These are phyloP conservation scores for Trichoderma atroviride DNA, from an alignment of 2,329 filamentous ascomycete genomes.

Conservation along the genomic window DNA sequence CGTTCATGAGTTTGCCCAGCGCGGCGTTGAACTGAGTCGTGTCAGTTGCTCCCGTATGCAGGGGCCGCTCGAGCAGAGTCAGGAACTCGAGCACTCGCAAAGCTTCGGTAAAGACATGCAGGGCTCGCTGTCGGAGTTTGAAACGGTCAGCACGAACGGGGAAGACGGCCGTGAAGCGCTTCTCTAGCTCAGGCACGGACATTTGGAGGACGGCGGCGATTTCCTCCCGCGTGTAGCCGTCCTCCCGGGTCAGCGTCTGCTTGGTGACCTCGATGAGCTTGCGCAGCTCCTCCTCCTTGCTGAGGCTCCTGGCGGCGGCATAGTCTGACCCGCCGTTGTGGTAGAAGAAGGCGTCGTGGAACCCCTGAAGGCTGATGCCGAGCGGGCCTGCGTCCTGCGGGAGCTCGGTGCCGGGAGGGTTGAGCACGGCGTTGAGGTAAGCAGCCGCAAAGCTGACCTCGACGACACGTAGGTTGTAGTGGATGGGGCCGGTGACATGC, in stretches of 20 bases:
- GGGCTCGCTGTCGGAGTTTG: conserved; percentile 81
- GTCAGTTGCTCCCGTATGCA: conserved; percentile 48
- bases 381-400: conserved; percentile 80
- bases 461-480: conserved; percentile 96
- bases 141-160: conserved; percentile 86
- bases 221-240: conserved; percentile 87
- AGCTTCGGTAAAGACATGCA: conserved; percentile 91
- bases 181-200: conserved; percentile 70
- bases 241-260: conserved; percentile 71
- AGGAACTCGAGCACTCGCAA: conserved; percentile 84
- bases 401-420: conserved; percentile 61
- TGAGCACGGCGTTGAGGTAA: conserved; percentile 62
- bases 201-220: conserved; percentile 73
- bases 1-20: conserved; percentile 83
- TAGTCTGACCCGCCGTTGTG: conserved; percentile 44
- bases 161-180: conserved; percentile 82
- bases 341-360: conserved; percentile 81
- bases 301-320: conserved; percentile 46
- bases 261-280: conserved; percentile 71
- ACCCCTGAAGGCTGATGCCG: conserved; percentile 79
- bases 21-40: conserved; percentile 64
- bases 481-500: conserved; percentile 86
- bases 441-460: conserved; percentile 89
- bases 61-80: conserved; percentile 65
- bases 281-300: conserved; percentile 68